Base-by-base conservation (phyloP, 2,329 filamentous ascomycete genomes). In the Diaporthe batatas region DNA sequence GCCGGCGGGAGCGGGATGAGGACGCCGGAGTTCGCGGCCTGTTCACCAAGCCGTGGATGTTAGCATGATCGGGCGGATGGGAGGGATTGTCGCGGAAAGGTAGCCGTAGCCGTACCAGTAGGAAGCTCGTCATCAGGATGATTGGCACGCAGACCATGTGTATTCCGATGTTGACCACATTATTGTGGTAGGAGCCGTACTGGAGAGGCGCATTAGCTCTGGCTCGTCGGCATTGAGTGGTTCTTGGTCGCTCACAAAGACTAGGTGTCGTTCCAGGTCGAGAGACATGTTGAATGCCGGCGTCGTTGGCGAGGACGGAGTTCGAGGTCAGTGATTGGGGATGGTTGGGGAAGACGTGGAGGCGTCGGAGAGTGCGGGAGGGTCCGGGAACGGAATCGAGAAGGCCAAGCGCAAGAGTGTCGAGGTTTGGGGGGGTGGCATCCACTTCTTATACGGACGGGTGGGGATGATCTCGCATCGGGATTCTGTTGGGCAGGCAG, bases 171-270 rank as follows among this genome's bases (percentile, higher is more conserved):
- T 96, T 96, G 83, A 93, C 89, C 59, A 89, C 84, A 82, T 96
- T 92, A 80, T 93, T 91, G 83, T 96, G 94, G 80, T 96, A 96
- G 73, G 93, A 89, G 81, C 93, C 94, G 85, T 96, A 96, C 94
- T 96, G 77, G n/a, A 42, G 55, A 68, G 72, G 65, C 59, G 39
- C 55, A 34, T 53, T 42, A 68, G 32, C 29, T 49, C 23, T 73
- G 11, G 23, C 2, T 29, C 49, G 57, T 18, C 29, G 44, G 55
- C 23, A n/a, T 42, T 39, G 47, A 10, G 7, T 18, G 23, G 34
- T 18, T n/a, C 18, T 23, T 32, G 6, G 70, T 75, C 72, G 77
- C 92, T 82, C 90, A 96, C 94, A 84, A 95, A 95, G 83, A 90
- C 90, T 78, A 96, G 87, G 80, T 96, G 94, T 81, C 91, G 93